phyloP scores from a whole-genome alignment of 169 alveolate genomes.

The Babesia microti region DNA sequence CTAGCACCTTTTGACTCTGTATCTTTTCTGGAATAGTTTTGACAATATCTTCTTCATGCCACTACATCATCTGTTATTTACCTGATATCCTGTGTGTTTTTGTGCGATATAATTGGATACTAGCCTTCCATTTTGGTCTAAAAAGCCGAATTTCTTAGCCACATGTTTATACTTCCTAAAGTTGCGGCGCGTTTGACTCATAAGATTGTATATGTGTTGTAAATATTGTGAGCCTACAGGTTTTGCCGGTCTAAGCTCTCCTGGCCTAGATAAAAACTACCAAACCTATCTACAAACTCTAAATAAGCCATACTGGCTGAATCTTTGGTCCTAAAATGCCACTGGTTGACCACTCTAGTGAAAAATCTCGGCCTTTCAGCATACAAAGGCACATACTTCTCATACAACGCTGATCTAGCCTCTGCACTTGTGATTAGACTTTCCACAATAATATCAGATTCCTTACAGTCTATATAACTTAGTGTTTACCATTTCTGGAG shows the following conservation, averaged over 20 bases:
- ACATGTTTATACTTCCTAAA: constrained; percentile 52
- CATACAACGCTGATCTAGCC: constrained; percentile 64
- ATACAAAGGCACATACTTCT: constrained; percentile 67
- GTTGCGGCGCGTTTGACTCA: constrained; percentile 50
- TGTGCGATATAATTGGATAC: constrained; percentile 17
- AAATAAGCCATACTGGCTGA: constrained; percentile 74
- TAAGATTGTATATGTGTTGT: constrained; percentile 38
- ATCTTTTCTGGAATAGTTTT: constrained; percentile 11
- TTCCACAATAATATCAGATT: constrained; percentile 62
- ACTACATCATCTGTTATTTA: constrained; percentile 9
- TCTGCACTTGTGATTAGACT: constrained; percentile 70
- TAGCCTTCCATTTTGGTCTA: constrained; percentile 52
- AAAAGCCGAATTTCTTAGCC: constrained; percentile 47
- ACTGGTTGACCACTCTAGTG: constrained; percentile 71
- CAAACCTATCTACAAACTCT: constrained; percentile 67
- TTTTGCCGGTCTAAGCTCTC: constrained; percentile 72
- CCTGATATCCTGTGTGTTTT: not conserved
- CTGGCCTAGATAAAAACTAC: constrained; percentile 42
- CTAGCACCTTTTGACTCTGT: constrained; percentile 17
- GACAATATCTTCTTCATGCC: constrained; percentile 4
- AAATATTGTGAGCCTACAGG: constrained; percentile 68
- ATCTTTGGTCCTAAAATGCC: constrained; percentile 63
- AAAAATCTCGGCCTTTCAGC: constrained; percentile 59
- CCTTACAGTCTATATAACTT: constrained; percentile 7
- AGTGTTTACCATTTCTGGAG: constrained; percentile 58